Conservation (phyloP, 306 rosid genomes). For the Dalbergia oliveri region DNA sequence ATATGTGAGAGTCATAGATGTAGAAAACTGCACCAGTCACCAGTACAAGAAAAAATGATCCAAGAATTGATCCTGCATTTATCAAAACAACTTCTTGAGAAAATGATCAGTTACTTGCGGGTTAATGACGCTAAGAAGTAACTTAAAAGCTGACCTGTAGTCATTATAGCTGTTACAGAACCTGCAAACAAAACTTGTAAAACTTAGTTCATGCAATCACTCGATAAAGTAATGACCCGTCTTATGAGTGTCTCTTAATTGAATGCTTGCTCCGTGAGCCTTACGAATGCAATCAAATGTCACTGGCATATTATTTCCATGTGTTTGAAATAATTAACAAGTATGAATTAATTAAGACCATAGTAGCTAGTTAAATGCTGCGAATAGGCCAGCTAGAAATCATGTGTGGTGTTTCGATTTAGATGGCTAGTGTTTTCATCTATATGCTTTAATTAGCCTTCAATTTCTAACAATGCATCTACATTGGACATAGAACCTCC, state of each 20-base stretch:
- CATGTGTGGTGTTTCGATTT: not conserved
- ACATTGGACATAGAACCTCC: conserved; percentile 7
- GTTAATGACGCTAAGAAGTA: not conserved
- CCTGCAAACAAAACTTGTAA: conserved; percentile 33
- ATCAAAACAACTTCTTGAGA: not conserved
- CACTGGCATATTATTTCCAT: not conserved
- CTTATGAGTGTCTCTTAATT: not conserved
- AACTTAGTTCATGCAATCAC: not conserved
- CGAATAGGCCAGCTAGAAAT: too few species aligned
- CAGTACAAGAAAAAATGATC: conserved; percentile 26
- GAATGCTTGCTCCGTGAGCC: not conserved
- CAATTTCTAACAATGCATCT: not conserved
- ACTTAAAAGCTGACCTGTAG: conserved; percentile 43
- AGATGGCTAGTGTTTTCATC: not conserved
- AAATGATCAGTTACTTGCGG: not conserved
- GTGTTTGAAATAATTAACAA: not conserved
- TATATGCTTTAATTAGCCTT: not conserved
- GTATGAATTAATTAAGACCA: not conserved
- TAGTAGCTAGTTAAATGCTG: not conserved
- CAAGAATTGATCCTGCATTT: conserved; percentile 42
- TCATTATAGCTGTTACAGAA: conserved; percentile 1
- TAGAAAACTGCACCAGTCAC: conserved; percentile 9
- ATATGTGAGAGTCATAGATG: not conserved
- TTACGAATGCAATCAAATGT: not conserved
- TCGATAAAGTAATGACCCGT: not conserved